Conservation (phyloP, 805 yeast genomes). For the Ascoidea rubescens region DNA sequence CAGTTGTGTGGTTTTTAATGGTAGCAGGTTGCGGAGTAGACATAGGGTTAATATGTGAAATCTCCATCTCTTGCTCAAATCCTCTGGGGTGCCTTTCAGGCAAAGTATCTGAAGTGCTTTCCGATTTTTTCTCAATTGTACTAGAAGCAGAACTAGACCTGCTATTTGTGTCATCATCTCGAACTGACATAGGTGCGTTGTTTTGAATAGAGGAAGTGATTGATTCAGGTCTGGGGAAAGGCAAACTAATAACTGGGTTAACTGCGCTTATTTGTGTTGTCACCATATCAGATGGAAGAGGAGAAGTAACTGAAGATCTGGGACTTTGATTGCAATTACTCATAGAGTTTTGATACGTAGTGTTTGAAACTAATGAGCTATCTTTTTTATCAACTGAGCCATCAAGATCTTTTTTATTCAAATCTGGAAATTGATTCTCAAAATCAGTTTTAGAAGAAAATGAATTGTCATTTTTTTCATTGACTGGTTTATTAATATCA, state of each 20-base stretch:
- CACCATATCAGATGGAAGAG: constrained; percentile 7
- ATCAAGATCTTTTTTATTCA: background rate
- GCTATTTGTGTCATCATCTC: constrained; percentile 48
- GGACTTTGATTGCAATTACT: no score
- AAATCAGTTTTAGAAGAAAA: constrained; percentile 10
- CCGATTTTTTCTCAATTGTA: constrained; percentile 6
- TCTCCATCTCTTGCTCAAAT: background rate
- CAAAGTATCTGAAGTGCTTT: constrained; percentile 7
- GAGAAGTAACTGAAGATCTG: constrained; percentile 12
- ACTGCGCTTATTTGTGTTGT: background rate
- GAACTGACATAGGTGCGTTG: constrained; percentile 81
- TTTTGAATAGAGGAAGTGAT: constrained; percentile 84
- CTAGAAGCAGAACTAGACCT: background rate
- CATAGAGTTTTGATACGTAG: background rate
- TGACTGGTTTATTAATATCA: background rate
- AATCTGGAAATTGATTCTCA: constrained; percentile 5
- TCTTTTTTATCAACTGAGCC: background rate
- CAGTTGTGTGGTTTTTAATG: background rate
- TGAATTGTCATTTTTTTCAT: background rate
- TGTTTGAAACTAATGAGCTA: background rate
- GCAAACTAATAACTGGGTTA: constrained; percentile 15
- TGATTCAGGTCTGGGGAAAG: constrained; percentile 53
- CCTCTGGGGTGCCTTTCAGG: background rate
- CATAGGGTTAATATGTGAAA: background rate
- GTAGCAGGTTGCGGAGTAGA: no score